Evolutionary conservation across 2,329 filamentous ascomycete genomes (phyloP), one percentile per base, ranked within the genome.

Genomic region (Parasarocladium wereldwijsianum): DNA sequence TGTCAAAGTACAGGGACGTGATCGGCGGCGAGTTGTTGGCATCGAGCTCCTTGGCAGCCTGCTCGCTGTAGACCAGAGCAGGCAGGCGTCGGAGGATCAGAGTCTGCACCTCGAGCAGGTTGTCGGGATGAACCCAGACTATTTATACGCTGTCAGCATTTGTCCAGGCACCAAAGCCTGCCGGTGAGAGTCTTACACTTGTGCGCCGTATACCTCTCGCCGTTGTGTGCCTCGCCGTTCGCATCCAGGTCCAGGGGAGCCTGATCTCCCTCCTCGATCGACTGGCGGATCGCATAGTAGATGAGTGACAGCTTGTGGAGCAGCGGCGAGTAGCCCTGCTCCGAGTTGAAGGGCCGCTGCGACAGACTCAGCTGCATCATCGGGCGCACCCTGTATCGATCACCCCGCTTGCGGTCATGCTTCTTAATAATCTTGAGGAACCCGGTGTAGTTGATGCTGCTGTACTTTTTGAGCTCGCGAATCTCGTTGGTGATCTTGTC

Each of bases 401-500:
- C 68, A 33, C 86, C 86, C 40, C 87, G 71, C 59, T 87, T 92
- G 41, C 90, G 81, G 56, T 98, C 90, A 57, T 98, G 90, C 60
- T 98, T 98, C 73, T 98, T 98, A 33, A 85, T 85, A 27, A 93
- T 93, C 65, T 98, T 98, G 49, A 94, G 69, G 56, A 96, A 93
- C 27, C 85, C 90, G 5, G 90, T 93, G 55, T 94, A 98, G 60
- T 98, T 98, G 60, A 94, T 77, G 39, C 78, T 81, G 54, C 84
- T 90, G 58, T 90, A 98, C 53, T 83, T 90, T 57, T 93, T 90
- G 42, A 98, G 68, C 61, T 93, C 82, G 51, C 79, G 87, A 46
- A 92, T 76, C 55, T 94, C 84, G 50, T 83, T 82, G 19, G 82
- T 90, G 54, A 96, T 90, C 32, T 59, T 57, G 52, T 96, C 87